Conservation (phyloP, 176 grass and related monocot genomes). For the Musa acuminata region DNA sequence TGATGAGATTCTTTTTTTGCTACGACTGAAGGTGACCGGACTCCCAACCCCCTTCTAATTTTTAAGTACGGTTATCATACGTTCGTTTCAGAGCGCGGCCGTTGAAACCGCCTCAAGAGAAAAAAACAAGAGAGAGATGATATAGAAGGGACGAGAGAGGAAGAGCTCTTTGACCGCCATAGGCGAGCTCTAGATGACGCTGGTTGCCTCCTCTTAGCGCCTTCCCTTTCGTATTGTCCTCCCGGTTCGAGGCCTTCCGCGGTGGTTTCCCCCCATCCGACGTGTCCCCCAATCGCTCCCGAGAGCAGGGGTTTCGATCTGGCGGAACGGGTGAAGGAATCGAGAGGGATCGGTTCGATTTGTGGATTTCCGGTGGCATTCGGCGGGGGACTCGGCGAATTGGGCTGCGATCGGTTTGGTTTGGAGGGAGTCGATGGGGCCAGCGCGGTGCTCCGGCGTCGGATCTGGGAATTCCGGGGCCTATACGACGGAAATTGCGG, state of each 20-base stretch:
- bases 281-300: background rate
- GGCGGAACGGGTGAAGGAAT: background rate
- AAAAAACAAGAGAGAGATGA: background rate
- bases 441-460: background rate
- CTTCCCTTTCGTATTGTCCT: background rate
- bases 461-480: slow-evolving; percentile 10
- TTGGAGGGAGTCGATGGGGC: background rate
- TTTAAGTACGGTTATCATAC: background rate
- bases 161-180: background rate
- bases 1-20: too few relatives aligned
- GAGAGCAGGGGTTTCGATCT: background rate
- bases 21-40: background rate
- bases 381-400: background rate
- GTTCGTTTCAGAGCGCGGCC: background rate
- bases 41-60: background rate
- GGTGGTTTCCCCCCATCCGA: background rate
- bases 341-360: background rate
- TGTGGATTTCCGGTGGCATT: background rate
- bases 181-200: background rate
- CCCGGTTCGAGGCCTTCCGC: background rate
- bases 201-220: background rate
- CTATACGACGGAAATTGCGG: slow-evolving; percentile 21
- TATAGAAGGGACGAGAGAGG: background rate
- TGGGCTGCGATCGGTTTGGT: background rate
- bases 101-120: background rate